These are phyloP conservation scores for Daldinia eschscholtzii DNA, from an alignment of 2,329 filamentous ascomycete species.

Conservation along the genomic window DNA sequence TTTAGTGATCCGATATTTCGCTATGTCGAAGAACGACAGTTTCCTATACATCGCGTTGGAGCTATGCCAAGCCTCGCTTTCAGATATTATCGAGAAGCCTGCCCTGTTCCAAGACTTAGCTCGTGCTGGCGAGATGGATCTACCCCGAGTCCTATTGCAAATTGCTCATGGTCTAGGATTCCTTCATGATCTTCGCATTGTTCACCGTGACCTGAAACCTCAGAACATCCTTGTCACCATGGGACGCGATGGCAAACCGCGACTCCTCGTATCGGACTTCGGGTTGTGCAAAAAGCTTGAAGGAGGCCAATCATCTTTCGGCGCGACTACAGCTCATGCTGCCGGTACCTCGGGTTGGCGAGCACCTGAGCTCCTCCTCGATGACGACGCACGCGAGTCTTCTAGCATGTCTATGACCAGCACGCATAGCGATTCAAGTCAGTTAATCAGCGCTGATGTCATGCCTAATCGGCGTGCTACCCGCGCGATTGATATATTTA, in stretches of 20 bases:
- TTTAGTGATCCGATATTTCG: conserved; percentile 92
- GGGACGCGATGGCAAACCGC: conserved; percentile 76
- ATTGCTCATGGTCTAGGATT: conserved; percentile 91
- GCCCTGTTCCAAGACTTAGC: conserved; percentile 76
- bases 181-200: conserved; percentile 90
- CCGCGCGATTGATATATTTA: conserved; percentile 97
- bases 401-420: conserved; percentile 60
- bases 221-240: conserved; percentile 94
- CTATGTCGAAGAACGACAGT: conserved; percentile 86
- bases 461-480: conserved; percentile 83
- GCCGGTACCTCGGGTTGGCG: conserved; percentile 97
- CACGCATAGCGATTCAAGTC: conserved; percentile 72
- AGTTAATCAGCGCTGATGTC: conserved; percentile 69
- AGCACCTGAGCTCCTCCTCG: conserved; percentile 89
- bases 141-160: conserved; percentile 85
- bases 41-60: conserved; percentile 98
- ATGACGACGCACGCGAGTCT: conserved; percentile 74
- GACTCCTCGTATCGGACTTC: conserved; percentile 97
- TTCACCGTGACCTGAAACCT: conserved; percentile 96
- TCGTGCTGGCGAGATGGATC: conserved; percentile 77
- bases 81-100: conserved; percentile 87
- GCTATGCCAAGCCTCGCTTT: conserved; percentile 91
- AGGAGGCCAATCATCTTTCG: conserved; percentile 92
- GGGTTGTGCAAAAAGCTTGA: conserved; percentile 97
- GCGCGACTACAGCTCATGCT: conserved; percentile 92